phyloP scores from a whole-genome alignment of 345 rosid genomes.

The Crucihimalaya himalaica region DNA sequence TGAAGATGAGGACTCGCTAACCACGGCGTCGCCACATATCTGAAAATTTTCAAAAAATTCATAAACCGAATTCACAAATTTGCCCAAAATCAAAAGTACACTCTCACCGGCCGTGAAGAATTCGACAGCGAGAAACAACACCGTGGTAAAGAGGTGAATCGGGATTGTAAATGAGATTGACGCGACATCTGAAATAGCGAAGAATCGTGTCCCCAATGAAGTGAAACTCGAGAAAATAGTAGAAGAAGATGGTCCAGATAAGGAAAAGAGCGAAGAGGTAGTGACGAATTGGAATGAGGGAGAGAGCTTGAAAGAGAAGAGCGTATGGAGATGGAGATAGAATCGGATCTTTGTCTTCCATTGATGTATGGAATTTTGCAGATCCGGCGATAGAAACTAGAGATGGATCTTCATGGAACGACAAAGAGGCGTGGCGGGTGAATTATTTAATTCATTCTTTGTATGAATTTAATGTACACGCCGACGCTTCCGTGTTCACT shows the following conservation, averaged over 20 bases:
- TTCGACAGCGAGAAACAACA: conserved; percentile 65
- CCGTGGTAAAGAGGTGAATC: conserved; percentile 54
- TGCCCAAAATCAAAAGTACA: not conserved
- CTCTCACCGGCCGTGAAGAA: conserved; percentile 68
- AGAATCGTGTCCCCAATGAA: conserved; percentile 58
- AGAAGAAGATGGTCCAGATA: conserved; percentile 43
- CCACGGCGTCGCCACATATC: conserved; percentile 82
- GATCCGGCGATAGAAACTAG: not conserved
- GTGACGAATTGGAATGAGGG: conserved; percentile 56
- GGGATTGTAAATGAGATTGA: conserved; percentile 49
- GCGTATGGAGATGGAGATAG: conserved; percentile 48
- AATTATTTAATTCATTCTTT: not conserved
- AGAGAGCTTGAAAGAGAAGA: conserved; percentile 50
- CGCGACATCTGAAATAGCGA: conserved; percentile 48
- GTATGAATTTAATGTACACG: not conserved
- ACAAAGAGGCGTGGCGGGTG: not conserved
- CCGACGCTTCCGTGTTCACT: not conserved
- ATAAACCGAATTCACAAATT: not conserved
- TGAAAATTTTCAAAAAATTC: not conserved
- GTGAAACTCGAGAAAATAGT: conserved; percentile 72
- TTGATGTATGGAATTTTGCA: not conserved
- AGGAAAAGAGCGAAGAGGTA: conserved; percentile 44
- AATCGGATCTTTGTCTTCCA: conserved; percentile 18
- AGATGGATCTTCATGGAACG: not conserved
- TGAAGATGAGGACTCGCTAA: conserved; percentile 90